phyloP scores from a whole-genome alignment of 805 yeast species.

The Wickerhamomyces bovis region DNA sequence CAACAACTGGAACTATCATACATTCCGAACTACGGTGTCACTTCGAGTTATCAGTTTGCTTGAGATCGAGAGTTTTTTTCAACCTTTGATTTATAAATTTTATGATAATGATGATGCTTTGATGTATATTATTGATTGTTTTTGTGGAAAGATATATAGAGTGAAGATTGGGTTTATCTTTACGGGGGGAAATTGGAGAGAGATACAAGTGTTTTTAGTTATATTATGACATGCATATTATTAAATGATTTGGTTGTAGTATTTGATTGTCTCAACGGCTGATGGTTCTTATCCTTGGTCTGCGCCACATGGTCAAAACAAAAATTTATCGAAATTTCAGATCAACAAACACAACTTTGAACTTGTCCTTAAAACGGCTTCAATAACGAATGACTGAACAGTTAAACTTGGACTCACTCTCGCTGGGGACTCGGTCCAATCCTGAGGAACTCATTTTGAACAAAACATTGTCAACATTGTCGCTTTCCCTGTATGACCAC shows the following conservation, averaged over 20 bases:
- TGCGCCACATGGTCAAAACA: neutral
- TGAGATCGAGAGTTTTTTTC: neutral
- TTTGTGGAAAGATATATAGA: too few species aligned
- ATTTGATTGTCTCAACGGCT: too few species aligned
- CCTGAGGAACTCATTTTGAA: neutral
- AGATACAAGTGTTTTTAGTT: too few species aligned
- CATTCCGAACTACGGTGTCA: neutral
- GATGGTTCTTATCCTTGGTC: too few species aligned
- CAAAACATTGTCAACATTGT: neutral
- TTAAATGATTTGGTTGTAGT: too few species aligned
- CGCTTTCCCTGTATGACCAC: neutral
- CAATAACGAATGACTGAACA: neutral
- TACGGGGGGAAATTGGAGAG: too few species aligned
- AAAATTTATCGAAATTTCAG: neutral
- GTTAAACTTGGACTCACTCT: neutral
- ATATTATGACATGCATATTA: too few species aligned
- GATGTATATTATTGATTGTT: too few species aligned
- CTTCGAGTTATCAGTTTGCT: neutral
- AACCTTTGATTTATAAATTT: too few species aligned
- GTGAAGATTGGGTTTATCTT: too few species aligned
- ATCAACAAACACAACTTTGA: neutral
- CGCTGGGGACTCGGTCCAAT: neutral
- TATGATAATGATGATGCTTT: neutral
- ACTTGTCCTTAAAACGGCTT: neutral
- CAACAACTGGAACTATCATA: slow-evolving; percentile 61